These are phyloP conservation scores for Botrytis elliptica DNA, from an alignment of 2,329 filamentous ascomycete species.

Conservation along the genomic window DNA sequence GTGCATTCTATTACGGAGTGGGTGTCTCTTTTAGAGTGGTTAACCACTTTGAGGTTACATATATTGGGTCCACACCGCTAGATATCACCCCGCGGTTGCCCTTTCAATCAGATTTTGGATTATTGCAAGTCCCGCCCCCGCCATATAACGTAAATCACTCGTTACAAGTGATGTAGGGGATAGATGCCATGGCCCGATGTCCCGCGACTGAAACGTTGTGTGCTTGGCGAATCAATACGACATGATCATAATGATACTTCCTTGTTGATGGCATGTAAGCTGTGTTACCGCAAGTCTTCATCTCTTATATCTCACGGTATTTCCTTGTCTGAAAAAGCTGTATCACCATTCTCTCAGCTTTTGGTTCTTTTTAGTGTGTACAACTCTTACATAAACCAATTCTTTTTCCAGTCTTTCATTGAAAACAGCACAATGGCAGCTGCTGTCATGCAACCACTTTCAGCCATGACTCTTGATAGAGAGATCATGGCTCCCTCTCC, in stretches of 20 bases:
- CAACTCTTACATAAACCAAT: neutral
- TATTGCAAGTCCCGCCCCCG: constrained; percentile 5
- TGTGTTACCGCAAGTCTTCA: neutral
- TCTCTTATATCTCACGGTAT: neutral
- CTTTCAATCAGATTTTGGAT: neutral
- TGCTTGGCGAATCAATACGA: constrained; percentile 3
- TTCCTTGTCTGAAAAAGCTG: neutral
- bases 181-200: neutral
- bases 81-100: neutral
- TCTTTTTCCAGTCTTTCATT: neutral
- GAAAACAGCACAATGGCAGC: constrained; percentile 34
- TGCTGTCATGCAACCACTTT: constrained; percentile 35
- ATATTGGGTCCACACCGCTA: constrained; percentile 21
- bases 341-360: neutral
- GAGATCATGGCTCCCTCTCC: constrained; percentile 40
- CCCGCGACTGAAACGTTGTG: neutral
- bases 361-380: neutral
- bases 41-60: neutral
- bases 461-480: constrained; percentile 33
- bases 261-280: neutral
- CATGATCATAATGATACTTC: neutral
- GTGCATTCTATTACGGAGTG: neutral
- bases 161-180: neutral
- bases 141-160: neutral
- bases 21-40: neutral